Evolutionary conservation across 768 basidiomycete genomes (phyloP), one percentile per base, ranked within the genome.

Genomic region (Russula sp.): DNA sequence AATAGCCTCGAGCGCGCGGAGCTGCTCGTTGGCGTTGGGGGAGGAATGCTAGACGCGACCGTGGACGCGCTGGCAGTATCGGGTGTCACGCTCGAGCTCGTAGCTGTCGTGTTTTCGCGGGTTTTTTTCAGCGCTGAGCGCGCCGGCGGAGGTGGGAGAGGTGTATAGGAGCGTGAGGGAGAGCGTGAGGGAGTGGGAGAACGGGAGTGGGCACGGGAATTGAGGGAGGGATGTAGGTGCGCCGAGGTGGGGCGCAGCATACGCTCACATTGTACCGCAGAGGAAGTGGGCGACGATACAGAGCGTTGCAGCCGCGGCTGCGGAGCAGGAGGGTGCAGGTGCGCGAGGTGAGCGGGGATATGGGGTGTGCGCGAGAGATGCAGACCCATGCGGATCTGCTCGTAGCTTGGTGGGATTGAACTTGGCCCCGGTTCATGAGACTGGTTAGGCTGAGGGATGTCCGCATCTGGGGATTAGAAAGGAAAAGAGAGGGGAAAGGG

Each of bases 331-430:
- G 57, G 62, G 41, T 49, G 38, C 4, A 59, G 53, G 65, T 54
- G 66, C 7, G 63, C 47, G 43, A 59, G 63, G 52, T 66, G 70
- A 9, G 80, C 77, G 46, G 83, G 79, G 34, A 89, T 73, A 70
- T 89, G 87, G 4, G 88, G 88, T 1, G 88, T 90, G 41, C 85
- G 82, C 7, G 88, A 89, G 35, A 86, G 75, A 71, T 90, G 88
- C 25, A 90, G 77, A 20, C 88, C 88, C 87, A 90, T 89, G 14
- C 86, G 84, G 63, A 90, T 90, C 73, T 90, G 87, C 68, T 86
- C 83, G 43, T 88, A 79, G 50, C 83, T 85, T 1, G 87, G 87
- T 16, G 80, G 83, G 22, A 75, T 69, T 29, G 75, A 60, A 32
- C 76, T 65, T 34, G 78, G 71, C 63, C 78, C 76, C 51, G 70